phyloP scores from a whole-genome alignment of 176 grass and related monocot species.

The Bonia amplexicaulis region DNA sequence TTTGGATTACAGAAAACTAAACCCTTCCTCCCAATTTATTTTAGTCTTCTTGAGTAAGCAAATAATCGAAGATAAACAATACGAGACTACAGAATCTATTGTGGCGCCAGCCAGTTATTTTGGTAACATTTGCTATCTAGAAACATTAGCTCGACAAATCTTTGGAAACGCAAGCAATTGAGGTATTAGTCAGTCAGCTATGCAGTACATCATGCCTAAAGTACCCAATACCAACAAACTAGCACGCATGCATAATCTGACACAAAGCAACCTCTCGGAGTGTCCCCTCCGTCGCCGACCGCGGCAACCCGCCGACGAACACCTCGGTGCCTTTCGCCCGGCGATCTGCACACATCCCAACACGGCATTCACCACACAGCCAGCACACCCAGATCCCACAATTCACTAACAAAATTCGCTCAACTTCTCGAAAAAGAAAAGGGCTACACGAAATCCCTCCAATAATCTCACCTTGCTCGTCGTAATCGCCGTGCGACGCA shows the following conservation, averaged over 20 bases:
- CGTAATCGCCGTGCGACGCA: slow-evolving; percentile 16
- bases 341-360: slow-evolving; percentile 37
- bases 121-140: too few relatives aligned
- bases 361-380: background rate
- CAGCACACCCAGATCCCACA: background rate
- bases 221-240: background rate
- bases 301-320: slow-evolving; percentile 68
- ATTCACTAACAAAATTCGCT: background rate
- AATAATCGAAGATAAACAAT: background rate
- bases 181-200: background rate
- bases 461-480: slow-evolving; percentile 33
- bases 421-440: background rate
- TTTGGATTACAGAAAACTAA: background rate
- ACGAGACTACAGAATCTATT: too few relatives aligned
- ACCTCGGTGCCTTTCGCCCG: slow-evolving; percentile 56
- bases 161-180: background rate
- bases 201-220: background rate
- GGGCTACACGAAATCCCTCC: background rate
- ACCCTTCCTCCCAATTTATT: too few relatives aligned
- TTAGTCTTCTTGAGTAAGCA: too few relatives aligned
- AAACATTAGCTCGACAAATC: background rate
- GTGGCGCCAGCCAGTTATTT: too few relatives aligned
- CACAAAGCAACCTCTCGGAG: slow-evolving; percentile 51
- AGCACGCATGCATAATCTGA: background rate
- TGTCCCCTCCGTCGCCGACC: slow-evolving; percentile 51